A percentile compares a stretch with the other conserved stretches of the same genome.
phyloP scores from a whole-genome alignment of 2,329 filamentous ascomycete genomes.

The Furcasterigmium furcatum region DNA sequence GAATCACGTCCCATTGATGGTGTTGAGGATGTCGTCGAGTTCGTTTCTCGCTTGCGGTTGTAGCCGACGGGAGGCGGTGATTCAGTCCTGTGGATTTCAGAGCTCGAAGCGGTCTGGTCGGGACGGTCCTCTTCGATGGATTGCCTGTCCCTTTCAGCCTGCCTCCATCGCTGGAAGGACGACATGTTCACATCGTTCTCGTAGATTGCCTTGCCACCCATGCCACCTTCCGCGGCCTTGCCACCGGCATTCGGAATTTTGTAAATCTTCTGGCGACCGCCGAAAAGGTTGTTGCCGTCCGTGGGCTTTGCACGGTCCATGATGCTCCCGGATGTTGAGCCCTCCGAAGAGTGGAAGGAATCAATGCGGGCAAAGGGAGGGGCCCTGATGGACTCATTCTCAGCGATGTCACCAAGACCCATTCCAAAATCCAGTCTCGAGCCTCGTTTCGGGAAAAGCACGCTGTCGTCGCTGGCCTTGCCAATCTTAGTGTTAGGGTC shows the following conservation, averaged over 20 bases:
- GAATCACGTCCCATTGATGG: slow-evolving; percentile 71
- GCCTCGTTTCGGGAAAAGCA: slow-evolving; percentile 76
- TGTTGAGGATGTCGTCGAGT: slow-evolving; percentile 73
- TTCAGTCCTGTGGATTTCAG: slow-evolving; percentile 34
- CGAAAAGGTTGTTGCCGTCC: slow-evolving; percentile 91
- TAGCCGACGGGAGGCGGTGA: slow-evolving; percentile 61
- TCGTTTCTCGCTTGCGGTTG: slow-evolving; percentile 77
- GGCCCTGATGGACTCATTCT: slow-evolving; percentile 77
- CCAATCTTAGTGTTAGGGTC: slow-evolving; percentile 85
- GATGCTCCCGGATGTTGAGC: slow-evolving; percentile 63
- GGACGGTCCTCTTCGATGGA: slow-evolving; percentile 33
- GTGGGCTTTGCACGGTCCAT: slow-evolving; percentile 79
- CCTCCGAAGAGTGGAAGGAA: slow-evolving; percentile 66
- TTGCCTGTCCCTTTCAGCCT: slow-evolving; percentile 54
- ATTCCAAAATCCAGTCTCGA: slow-evolving; percentile 73
- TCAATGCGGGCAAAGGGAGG: slow-evolving; percentile 55
- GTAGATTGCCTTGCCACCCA: slow-evolving; percentile 70
- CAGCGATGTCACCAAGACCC: slow-evolving; percentile 78
- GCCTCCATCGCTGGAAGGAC: slow-evolving; percentile 75
- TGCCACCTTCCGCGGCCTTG: slow-evolving; percentile 37
- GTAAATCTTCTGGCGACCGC: slow-evolving; percentile 93
- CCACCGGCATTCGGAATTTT: slow-evolving; percentile 56
- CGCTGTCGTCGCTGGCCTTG: slow-evolving; percentile 93
- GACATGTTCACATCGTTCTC: slow-evolving; percentile 84
- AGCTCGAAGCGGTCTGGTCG: slow-evolving; percentile 20